Percentiles rank a stretch among this genome's conserved stretches.
These are phyloP conservation scores for Solanum paucissectum DNA, from an alignment of 257 asterid genomes.

Conservation along the genomic window DNA sequence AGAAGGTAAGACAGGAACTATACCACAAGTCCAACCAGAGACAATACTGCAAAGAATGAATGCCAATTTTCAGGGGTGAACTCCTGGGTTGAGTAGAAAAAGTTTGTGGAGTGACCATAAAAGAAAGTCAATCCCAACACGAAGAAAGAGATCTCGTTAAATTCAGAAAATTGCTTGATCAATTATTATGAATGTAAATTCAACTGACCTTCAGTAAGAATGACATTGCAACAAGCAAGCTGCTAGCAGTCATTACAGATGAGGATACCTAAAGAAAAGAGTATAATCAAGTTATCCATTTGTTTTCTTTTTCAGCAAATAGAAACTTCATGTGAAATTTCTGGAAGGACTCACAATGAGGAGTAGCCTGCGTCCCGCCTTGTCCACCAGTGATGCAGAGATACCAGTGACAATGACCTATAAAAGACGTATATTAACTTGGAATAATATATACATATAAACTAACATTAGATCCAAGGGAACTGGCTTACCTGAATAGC, in stretches of 20 bases:
- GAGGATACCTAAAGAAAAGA: slow-evolving; percentile 48
- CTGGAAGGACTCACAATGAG: slow-evolving; percentile 44
- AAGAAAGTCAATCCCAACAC: background rate
- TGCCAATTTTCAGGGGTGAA: slow-evolving; percentile 29
- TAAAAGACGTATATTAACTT: background rate
- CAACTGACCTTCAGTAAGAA: slow-evolving; percentile 55
- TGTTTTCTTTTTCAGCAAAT: background rate
- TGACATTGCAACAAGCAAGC: slow-evolving; percentile 57
- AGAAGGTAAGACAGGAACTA: slow-evolving; percentile 6
- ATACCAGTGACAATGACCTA: slow-evolving; percentile 70
- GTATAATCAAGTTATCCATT: background rate
- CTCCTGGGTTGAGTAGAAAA: slow-evolving; percentile 31
- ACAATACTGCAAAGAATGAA: slow-evolving; percentile 26
- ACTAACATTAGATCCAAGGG: background rate
- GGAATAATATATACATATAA: background rate
- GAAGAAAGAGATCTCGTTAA: background rate
- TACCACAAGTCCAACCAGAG: slow-evolving; percentile 74
- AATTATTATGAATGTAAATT: background rate
- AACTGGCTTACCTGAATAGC: slow-evolving; percentile 52
- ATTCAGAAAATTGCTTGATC: background rate
- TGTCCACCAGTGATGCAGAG: slow-evolving; percentile 58
- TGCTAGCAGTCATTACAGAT: slow-evolving; percentile 45
- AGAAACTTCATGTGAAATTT: background rate
- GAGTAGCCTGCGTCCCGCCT: slow-evolving; percentile 77
- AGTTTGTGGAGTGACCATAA: background rate